Base-by-base conservation (phyloP, 2,329 filamentous ascomycete genomes). In the Fusarium equiseti region DNA sequence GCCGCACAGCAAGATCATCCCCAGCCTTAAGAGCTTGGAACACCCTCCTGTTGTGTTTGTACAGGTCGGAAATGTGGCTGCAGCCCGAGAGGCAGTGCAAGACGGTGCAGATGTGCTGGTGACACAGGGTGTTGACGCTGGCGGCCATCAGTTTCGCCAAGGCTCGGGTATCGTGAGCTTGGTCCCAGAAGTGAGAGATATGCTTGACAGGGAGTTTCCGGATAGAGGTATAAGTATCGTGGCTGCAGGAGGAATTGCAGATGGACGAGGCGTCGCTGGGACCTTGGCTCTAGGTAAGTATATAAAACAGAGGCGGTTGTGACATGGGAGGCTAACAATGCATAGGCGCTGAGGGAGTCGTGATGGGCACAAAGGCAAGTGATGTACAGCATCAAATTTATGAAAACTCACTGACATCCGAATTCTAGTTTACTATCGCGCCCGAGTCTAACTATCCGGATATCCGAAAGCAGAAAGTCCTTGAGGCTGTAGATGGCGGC, bases 111-210 rank as follows among this genome's bases (percentile, higher is more conserved):
- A 91, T 71, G 87, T 87, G 29, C 73, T 91, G 3, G 87, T 91
- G 9, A 83, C 88, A 8, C 90, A 91, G 77, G 89, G 90, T 5
- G 82, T 83, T 8, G 90, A 91, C 77, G 89, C 89, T 2, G 89
- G 89, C 10, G 90, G 90, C 0, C 89, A 91, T 74, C 89, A 90
- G 66, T 85, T 87, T 46, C 81, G 82, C 1, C 78, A 80, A 24
- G 88, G 86, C 6, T 84, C 86, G 4, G 84, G 88, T 8, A 78
- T 91, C 4, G 77, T 90, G 6, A 81, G 83, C 5, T 77, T 91
- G 6, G 76, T 91, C 40, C 88, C 88, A 0, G 89, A 91, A 78
- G 83, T 89, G 11, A 79, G 77, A 50, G 83, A 84, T 61, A 81
- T 85, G 58, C 67, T 90, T 18, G 76, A 74, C 5, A 72, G 63